Conservation (phyloP, 345 rosid genomes). For the Hypericum perforatum region DNA sequence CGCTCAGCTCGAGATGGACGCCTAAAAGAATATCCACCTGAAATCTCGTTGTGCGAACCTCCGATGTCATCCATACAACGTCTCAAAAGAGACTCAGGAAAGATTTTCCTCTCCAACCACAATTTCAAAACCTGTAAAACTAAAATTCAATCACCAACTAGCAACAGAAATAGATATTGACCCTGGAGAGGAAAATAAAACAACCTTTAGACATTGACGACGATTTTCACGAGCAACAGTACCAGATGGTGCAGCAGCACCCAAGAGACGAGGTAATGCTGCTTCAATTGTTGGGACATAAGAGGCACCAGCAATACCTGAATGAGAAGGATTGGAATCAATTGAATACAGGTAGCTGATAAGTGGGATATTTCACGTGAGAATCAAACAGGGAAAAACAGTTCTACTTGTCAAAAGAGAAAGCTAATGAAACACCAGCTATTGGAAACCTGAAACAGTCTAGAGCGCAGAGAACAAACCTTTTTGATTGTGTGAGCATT, state of each 20-base stretch:
- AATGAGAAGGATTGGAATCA: slow-evolving; percentile 3
- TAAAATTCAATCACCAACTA: slow-evolving; percentile 15
- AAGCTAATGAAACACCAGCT: too few relatives aligned
- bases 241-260: slow-evolving; percentile 92
- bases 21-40: slow-evolving; percentile 50
- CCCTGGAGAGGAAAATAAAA: slow-evolving; percentile 7
- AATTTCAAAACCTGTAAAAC: slow-evolving; percentile 61
- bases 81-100: slow-evolving; percentile 70
- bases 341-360: background rate
- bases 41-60: slow-evolving; percentile 54
- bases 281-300: slow-evolving; percentile 79
- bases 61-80: slow-evolving; percentile 76
- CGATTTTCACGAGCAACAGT: slow-evolving; percentile 84
- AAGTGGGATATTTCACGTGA: too few relatives aligned
- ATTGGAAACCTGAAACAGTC: background rate
- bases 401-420: too few relatives aligned
- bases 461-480: slow-evolving; percentile 29
- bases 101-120: slow-evolving; percentile 88
- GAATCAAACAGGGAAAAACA: too few relatives aligned
- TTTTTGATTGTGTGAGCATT: slow-evolving; percentile 85
- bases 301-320: slow-evolving; percentile 80
- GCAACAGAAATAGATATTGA: background rate
- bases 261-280: slow-evolving; percentile 86
- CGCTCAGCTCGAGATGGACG: slow-evolving; percentile 94
- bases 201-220: slow-evolving; percentile 90